Conservation (phyloP, 1,284 basidiomycete genomes). For the Inonotus obliquus region DNA sequence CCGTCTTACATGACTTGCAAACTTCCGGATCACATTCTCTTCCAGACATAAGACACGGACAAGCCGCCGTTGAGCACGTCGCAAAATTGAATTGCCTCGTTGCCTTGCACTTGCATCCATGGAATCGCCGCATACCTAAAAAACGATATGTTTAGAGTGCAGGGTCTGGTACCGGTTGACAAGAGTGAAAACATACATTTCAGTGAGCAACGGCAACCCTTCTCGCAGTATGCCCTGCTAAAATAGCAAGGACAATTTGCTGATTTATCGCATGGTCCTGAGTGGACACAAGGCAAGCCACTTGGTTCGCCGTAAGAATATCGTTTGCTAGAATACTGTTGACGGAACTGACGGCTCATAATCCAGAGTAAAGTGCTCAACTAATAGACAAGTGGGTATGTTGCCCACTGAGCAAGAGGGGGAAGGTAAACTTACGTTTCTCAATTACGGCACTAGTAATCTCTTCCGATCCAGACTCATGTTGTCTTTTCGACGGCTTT, state of each 20-base stretch:
- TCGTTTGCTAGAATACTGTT: neutral
- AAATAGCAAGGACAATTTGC: constrained; percentile 32
- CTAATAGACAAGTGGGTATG: constrained; percentile 23
- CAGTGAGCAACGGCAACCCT: constrained; percentile 34
- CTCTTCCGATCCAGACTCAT: neutral
- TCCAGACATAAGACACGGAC: constrained; percentile 37
- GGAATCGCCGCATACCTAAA: constrained; percentile 34
- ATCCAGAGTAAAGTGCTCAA: neutral
- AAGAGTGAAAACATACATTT: constrained; percentile 28
- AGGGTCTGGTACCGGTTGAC: neutral
- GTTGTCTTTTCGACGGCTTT: neutral
- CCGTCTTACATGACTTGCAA: constrained; percentile 30
- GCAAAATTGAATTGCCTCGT: constrained; percentile 12
- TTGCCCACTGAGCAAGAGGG: constrained; percentile 1
- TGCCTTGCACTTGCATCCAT: constrained; percentile 37
- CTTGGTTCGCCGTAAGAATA: neutral
- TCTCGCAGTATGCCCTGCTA: constrained; percentile 34
- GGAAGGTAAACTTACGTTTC: neutral
- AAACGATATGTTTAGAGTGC: constrained; percentile 3
- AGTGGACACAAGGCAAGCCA: constrained; percentile 33
- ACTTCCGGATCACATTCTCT: constrained; percentile 42
- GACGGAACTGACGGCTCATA: neutral
- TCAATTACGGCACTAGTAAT: neutral
- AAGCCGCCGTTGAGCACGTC: constrained; percentile 31
- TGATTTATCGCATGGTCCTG: constrained; percentile 33